These are phyloP conservation scores for Durio zibethinus DNA, from an alignment of 345 rosid species.

Conservation along the genomic window DNA sequence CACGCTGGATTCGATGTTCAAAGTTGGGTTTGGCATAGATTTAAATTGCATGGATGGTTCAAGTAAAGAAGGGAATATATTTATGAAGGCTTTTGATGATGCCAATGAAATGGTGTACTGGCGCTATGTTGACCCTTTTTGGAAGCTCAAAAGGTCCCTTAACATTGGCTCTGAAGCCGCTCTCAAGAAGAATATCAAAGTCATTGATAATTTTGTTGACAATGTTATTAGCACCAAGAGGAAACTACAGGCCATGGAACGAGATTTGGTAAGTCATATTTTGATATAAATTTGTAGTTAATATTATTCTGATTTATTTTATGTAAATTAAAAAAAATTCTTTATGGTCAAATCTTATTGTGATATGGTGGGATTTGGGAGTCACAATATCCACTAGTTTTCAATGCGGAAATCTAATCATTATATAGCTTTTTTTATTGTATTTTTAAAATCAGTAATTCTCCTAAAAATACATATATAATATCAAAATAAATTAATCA, in stretches of 20 bases:
- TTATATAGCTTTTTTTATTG: too few species aligned
- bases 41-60: conserved; percentile 55
- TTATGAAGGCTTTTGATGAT: conserved; percentile 76
- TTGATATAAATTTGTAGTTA: background rate
- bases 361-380: too few species aligned
- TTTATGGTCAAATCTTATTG: too few species aligned
- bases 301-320: too few species aligned
- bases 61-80: conserved; percentile 35
- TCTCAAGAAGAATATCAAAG: conserved; percentile 44
- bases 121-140: conserved; percentile 55
- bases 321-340: background rate
- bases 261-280: conserved; percentile 29
- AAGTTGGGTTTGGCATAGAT: conserved; percentile 81
- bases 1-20: conserved; percentile 67
- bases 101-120: conserved; percentile 44
- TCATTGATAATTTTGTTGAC: conserved; percentile 46
- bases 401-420: too few species aligned
- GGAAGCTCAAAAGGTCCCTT: conserved; percentile 59
- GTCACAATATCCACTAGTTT: too few species aligned
- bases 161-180: conserved; percentile 54
- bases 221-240: conserved; percentile 46
- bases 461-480: too few species aligned
- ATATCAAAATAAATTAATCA: too few species aligned
- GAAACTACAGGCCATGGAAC: conserved; percentile 23
- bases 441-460: too few species aligned